phyloP scores from a whole-genome alignment of 495 filamentous ascomycete species.

The Aspergillus panamensis region DNA sequence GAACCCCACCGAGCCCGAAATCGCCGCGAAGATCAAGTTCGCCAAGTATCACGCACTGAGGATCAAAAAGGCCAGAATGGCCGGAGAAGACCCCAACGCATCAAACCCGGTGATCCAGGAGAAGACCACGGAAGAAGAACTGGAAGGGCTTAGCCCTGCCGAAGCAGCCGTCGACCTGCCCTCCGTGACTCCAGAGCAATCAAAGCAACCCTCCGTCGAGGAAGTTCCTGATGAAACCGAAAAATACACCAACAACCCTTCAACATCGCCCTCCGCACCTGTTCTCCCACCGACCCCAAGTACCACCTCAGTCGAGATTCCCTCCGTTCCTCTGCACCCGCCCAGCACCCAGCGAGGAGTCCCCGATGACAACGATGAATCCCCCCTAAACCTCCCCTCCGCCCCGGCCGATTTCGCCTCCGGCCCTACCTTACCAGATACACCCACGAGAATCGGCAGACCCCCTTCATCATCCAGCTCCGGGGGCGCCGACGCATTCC shows the following conservation, averaged over 20 bases:
- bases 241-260: slow-evolving; percentile 36
- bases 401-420: slow-evolving; percentile 36
- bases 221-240: slow-evolving; percentile 49
- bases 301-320: slow-evolving; percentile 25
- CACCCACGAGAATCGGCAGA: slow-evolving; percentile 26
- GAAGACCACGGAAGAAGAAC: slow-evolving; percentile 28
- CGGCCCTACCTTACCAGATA: slow-evolving; percentile 38
- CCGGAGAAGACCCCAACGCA: slow-evolving; percentile 88
- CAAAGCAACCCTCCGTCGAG: slow-evolving; percentile 57
- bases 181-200: slow-evolving; percentile 37
- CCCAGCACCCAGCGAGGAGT: slow-evolving; percentile 20
- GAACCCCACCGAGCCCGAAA: slow-evolving; percentile 69
- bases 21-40: slow-evolving; percentile 84
- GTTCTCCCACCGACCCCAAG: slow-evolving; percentile 33
- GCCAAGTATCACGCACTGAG: slow-evolving; percentile 93
- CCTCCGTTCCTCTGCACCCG: slow-evolving; percentile 26
- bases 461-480: slow-evolving; percentile 7
- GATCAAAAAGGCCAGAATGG: slow-evolving; percentile 85
- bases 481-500: slow-evolving; percentile 28
- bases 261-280: slow-evolving; percentile 38
- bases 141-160: slow-evolving; percentile 26
- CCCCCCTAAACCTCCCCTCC: slow-evolving; percentile 39
- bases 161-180: no score
- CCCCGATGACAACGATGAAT: slow-evolving; percentile 17
- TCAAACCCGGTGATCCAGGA: slow-evolving; percentile 69